Conservation (phyloP, 805 yeast genomes). For the Myxozyma neotropica region DNA sequence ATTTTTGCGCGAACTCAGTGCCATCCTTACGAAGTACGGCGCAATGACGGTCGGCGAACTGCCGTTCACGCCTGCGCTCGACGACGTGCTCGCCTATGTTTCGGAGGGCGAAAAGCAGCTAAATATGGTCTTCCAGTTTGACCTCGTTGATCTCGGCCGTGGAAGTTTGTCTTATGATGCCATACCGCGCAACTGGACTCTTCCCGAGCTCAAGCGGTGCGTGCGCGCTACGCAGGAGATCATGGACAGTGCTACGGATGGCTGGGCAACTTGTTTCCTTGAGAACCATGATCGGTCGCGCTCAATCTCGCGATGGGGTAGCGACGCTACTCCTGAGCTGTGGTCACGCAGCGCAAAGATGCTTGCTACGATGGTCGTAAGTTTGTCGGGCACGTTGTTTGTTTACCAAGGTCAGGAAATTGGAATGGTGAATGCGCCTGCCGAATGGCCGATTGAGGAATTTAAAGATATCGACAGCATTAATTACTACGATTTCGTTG, state of each 20-base stretch:
- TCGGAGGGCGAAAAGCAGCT: constrained; percentile 40
- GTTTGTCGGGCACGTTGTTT: constrained; percentile 59
- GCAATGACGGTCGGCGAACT: constrained; percentile 63
- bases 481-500: constrained; percentile 37
- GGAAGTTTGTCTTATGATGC: not conserved
- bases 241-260: constrained; percentile 49
- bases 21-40: constrained; percentile 49
- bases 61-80: constrained; percentile 44
- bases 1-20: constrained; percentile 56
- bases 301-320: constrained; percentile 51
- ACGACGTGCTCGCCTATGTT: constrained; percentile 37
- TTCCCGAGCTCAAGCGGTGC: constrained; percentile 13
- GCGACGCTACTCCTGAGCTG: constrained; percentile 39
- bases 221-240: constrained; percentile 35
- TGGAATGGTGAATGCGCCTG: constrained; percentile 56
- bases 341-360: constrained; percentile 51
- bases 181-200: not conserved
- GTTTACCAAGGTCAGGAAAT: constrained; percentile 65
- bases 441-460: constrained; percentile 52
- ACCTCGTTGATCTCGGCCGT: constrained; percentile 36
- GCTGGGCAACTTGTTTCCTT: constrained; percentile 57
- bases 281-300: constrained; percentile 67
- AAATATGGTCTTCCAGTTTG: constrained; percentile 46
- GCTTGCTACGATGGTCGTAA: constrained; percentile 50
- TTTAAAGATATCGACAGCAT: constrained; percentile 54